Percentiles rank a stretch among this genome's conserved stretches.
Conservation (phyloP, 78 protist genomes). For the Pelomyxa schiedti region DNA sequence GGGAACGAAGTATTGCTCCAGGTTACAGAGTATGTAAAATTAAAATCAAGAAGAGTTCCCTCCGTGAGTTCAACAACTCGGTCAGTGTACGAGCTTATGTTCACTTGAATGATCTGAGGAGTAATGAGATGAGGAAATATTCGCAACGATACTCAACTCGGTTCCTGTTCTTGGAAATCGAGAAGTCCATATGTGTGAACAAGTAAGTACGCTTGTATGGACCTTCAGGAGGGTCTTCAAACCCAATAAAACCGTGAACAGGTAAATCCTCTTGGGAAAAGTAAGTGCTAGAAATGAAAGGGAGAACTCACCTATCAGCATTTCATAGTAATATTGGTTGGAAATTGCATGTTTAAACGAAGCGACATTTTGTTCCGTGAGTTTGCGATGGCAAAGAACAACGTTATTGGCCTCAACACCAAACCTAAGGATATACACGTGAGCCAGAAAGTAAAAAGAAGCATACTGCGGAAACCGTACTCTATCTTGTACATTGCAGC, state of each 20-base stretch:
- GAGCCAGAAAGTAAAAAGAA: background rate
- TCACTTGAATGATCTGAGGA: constrained; percentile 10
- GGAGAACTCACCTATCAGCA: constrained; percentile 52
- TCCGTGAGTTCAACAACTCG: constrained; percentile 11
- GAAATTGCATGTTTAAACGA: constrained; percentile 63
- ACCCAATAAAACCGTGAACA: constrained; percentile 49
- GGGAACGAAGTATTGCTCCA: constrained; percentile 62
- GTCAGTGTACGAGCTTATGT: constrained; percentile 9
- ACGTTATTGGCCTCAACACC: constrained; percentile 4
- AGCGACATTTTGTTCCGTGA: constrained; percentile 34
- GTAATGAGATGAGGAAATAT: background rate
- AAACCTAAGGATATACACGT: background rate
- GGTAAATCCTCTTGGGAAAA: constrained; percentile 52
- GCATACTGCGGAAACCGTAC: background rate
- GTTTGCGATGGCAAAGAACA: constrained; percentile 56
- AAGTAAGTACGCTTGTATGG: constrained; percentile 22
- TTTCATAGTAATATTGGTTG: constrained; percentile 76
- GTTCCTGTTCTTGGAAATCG: constrained; percentile 71
- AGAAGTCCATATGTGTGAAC: constrained; percentile 78
- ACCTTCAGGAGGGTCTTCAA: background rate
- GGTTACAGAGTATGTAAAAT: constrained; percentile 73
- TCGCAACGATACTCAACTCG: constrained; percentile 30
- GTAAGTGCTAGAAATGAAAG: constrained; percentile 3
- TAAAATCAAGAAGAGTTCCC: constrained; percentile 5
- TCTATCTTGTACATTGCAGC: background rate